A percentile compares a stretch with the other conserved stretches of the same genome.
phyloP scores from a whole-genome alignment of 73 alveolate species.

The Paramecium sonneborni region DNA sequence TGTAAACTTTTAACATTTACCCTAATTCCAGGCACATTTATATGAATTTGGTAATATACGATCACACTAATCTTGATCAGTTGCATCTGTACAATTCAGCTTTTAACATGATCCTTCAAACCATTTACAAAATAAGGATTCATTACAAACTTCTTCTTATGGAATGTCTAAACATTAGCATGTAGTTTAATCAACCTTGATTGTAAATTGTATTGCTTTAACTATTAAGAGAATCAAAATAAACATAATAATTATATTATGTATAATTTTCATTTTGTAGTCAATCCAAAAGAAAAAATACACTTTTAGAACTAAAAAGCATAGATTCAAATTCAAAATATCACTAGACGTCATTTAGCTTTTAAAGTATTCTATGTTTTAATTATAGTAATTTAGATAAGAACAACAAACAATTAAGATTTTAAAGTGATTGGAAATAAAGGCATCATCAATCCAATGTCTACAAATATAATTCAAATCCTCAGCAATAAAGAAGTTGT shows the following conservation, averaged over 20 bases:
- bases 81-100: not conserved
- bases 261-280: conserved; percentile 3
- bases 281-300: not conserved
- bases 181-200: not conserved
- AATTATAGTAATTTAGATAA: not conserved
- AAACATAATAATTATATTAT: not conserved
- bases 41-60: not conserved
- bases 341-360: not conserved
- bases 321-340: not conserved
- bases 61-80: conserved; percentile 8
- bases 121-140: not conserved
- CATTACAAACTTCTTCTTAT: not conserved
- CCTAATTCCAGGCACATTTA: conserved; percentile 11
- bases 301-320: not conserved
- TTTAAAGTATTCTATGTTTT: not conserved
- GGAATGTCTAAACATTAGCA: not conserved
- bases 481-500: not conserved
- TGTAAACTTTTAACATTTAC: not conserved
- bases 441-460: not conserved
- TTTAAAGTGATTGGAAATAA: not conserved
- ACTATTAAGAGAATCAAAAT: not conserved
- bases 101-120: not conserved
- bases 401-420: not conserved
- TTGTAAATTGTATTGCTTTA: not conserved
- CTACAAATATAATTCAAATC: not conserved